phyloP scores from a whole-genome alignment of 2,329 filamentous ascomycete species.

The Sclerotinia sclerotiorum region DNA sequence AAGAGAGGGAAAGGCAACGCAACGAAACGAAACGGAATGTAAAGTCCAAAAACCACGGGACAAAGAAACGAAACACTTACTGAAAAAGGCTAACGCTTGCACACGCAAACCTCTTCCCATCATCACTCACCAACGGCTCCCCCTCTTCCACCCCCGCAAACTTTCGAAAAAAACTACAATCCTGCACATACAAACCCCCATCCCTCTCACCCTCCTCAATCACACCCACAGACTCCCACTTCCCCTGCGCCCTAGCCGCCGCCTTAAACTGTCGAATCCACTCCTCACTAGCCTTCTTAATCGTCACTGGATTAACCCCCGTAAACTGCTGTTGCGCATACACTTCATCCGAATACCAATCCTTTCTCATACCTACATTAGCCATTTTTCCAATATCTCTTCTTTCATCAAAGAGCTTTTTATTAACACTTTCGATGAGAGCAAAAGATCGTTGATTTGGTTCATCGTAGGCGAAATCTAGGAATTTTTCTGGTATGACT shows the following conservation, averaged over 20 bases:
- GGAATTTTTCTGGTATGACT: conserved; percentile 14
- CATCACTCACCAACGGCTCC: conserved; percentile 23
- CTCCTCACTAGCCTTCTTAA: conserved; percentile 26
- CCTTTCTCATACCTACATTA: conserved; percentile 26
- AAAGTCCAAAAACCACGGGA: background rate
- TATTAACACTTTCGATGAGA: conserved; percentile 10
- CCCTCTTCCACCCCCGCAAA: conserved; percentile 22
- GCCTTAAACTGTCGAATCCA: conserved; percentile 31
- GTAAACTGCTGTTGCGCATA: conserved; percentile 46
- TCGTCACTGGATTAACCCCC: conserved; percentile 40
- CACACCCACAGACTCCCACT: conserved; percentile 18
- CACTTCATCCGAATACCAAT: conserved; percentile 41
- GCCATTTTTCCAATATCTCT: conserved; percentile 19
- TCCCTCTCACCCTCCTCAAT: conserved; percentile 22
- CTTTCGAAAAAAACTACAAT: conserved; percentile 37
- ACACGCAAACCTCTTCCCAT: conserved; percentile 35
- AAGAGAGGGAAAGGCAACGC: background rate
- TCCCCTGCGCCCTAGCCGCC: background rate
- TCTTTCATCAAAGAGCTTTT: conserved; percentile 5
- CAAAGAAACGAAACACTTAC: conserved; percentile 37
- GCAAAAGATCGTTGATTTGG: conserved; percentile 17
- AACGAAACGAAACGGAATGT: background rate
- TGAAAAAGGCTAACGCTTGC: conserved; percentile 48
- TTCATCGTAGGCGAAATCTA: conserved; percentile 18
- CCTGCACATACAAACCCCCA: conserved; percentile 31